Percentiles rank a stretch among this genome's conserved stretches.
Evolutionary conservation across 345 rosid species (phyloP).

Genomic region (Turritis glabra): DNA sequence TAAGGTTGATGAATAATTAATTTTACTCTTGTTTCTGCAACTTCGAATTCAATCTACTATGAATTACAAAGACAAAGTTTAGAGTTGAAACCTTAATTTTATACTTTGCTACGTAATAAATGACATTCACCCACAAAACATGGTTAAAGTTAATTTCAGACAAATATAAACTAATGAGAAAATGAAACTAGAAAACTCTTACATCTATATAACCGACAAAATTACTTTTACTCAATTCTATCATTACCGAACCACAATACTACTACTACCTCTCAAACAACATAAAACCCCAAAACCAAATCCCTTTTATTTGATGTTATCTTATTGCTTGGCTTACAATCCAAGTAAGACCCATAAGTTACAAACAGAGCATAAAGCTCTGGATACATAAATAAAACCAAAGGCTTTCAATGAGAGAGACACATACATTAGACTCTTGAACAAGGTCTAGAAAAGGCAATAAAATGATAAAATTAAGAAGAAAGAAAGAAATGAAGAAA

Average conservation of each 20-base stretch:
- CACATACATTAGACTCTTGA: constrained; percentile 24
- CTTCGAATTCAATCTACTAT: not conserved
- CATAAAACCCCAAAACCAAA: not conserved
- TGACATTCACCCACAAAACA: not conserved
- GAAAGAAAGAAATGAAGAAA: not conserved
- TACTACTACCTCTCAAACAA: not conserved
- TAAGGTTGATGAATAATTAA: not conserved
- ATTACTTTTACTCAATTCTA: not conserved
- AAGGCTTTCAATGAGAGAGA: constrained; percentile 15
- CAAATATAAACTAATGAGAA: not conserved
- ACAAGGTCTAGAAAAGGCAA: constrained; percentile 26
- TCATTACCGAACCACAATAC: not conserved
- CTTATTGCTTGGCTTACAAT: constrained; percentile 7
- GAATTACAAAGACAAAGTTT: not conserved
- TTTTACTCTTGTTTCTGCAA: not conserved
- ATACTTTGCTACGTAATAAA: not conserved
- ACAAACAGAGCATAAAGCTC: constrained; percentile 21
- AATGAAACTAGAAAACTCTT: not conserved
- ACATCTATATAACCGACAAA: not conserved
- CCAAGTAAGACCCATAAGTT: constrained; percentile 22
- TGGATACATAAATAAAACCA: constrained; percentile 11
- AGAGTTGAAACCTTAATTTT: not conserved
- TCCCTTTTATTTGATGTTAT: constrained; percentile 23
- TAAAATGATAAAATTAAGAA: constrained; percentile 10
- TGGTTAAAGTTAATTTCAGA: not conserved